A percentile compares a stretch with the other conserved stretches of the same genome.
Conservation (phyloP, 1,284 basidiomycete species). For the Moesziomyces antarcticus region DNA sequence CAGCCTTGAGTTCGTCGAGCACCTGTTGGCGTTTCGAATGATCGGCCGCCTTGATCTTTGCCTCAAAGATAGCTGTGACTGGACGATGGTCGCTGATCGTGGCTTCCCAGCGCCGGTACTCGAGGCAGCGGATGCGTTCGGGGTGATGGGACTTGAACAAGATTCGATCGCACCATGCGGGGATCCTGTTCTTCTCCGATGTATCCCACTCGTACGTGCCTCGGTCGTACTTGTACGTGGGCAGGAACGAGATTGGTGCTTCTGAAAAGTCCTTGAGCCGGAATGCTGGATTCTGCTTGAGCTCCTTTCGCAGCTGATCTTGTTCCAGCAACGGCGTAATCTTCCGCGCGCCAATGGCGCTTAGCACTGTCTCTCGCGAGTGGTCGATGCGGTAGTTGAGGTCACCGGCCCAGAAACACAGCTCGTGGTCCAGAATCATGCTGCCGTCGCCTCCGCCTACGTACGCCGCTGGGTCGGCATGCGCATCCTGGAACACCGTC, state of each 20-base stretch:
- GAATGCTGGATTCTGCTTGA: constrained; percentile 85
- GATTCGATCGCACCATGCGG: constrained; percentile 96
- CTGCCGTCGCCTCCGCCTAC: constrained; percentile 91
- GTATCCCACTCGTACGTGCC: constrained; percentile 81
- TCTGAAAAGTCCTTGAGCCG: constrained; percentile 85
- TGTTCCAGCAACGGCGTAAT: constrained; percentile 76
- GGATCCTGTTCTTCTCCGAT: constrained; percentile 85
- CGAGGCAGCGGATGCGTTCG: constrained; percentile 71
- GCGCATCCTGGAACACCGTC: constrained; percentile 31
- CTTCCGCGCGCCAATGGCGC: constrained; percentile 77
- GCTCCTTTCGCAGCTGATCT: constrained; percentile 90
- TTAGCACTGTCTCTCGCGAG: constrained; percentile 81
- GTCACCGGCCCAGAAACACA: constrained; percentile 82
- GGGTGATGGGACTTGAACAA: constrained; percentile 77
- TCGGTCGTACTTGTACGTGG: constrained; percentile 93
- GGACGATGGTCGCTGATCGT: constrained; percentile 68
- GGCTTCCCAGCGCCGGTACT: constrained; percentile 65
- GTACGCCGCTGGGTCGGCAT: constrained; percentile 72
- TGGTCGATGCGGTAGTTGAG: constrained; percentile 85
- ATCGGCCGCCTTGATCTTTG: constrained; percentile 39
- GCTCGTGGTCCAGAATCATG: constrained; percentile 93
- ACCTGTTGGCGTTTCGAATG: constrained; percentile 11
- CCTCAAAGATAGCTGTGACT: constrained; percentile 55
- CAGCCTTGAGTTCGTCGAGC: constrained; percentile 18
- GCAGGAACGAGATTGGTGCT: constrained; percentile 72